These are phyloP conservation scores for Tylopilus plumbeoviolaceoides DNA, from an alignment of 768 basidiomycete species.

Conservation along the genomic window DNA sequence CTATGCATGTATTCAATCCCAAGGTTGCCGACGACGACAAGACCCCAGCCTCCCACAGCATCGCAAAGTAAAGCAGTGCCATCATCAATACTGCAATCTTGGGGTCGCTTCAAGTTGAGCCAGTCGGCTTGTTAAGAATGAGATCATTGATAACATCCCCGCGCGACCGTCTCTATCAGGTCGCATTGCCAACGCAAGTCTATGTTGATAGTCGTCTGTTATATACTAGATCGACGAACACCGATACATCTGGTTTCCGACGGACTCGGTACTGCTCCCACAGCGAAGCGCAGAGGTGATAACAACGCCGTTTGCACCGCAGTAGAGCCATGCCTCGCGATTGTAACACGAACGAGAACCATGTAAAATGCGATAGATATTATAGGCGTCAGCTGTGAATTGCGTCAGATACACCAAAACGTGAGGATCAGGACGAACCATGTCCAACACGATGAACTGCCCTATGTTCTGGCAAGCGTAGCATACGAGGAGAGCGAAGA, in stretches of 20 bases:
- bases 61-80: background rate
- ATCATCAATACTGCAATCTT: background rate
- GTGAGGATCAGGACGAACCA: conserved; percentile 8
- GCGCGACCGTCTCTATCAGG: background rate
- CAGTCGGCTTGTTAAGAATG: background rate
- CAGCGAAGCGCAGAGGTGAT: conserved; percentile 18
- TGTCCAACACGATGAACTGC: conserved; percentile 17
- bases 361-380: conserved; percentile 19
- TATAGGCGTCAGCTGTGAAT: conserved; percentile 15
- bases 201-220: background rate
- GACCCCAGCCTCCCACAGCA: background rate
- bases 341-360: conserved; percentile 17
- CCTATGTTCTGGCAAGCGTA: conserved; percentile 1
- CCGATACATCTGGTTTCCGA: background rate
- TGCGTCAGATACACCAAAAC: background rate
- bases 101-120: too few species aligned
- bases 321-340: conserved; percentile 6
- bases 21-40: too few species aligned
- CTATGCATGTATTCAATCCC: too few species aligned
- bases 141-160: background rate
- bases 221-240: conserved; percentile 18
- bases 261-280: background rate
- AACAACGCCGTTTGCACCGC: background rate
- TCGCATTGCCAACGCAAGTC: background rate
- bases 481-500: conserved; percentile 13